Evolutionary conservation across 192 early-diverging fungal species (phyloP).

Genomic region (Coemansia sp.): DNA sequence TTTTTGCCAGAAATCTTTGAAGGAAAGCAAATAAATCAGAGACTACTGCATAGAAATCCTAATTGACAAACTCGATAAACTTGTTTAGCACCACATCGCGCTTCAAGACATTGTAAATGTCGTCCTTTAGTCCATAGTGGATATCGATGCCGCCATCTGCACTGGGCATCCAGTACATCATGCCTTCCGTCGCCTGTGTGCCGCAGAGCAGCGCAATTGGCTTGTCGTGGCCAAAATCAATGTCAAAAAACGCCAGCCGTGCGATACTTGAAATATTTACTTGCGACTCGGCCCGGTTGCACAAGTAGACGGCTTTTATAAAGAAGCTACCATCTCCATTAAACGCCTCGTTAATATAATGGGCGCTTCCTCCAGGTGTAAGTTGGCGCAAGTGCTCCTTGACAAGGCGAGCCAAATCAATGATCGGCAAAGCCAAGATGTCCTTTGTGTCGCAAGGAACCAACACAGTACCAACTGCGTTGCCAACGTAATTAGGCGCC

Average conservation of each 20-base stretch:
- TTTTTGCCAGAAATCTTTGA: not conserved
- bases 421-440: not conserved
- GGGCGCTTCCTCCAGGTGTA: not conserved
- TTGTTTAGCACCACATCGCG: not conserved
- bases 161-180: not conserved
- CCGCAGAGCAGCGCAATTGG: not conserved
- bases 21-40: not conserved
- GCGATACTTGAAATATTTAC: slow-evolving; percentile 29
- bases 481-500: slow-evolving; percentile 28
- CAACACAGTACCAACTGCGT: slow-evolving; percentile 20
- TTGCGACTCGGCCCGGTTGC: slow-evolving; percentile 5
- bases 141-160: not conserved
- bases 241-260: slow-evolving; percentile 18
- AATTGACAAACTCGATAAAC: not conserved
- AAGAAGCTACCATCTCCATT: not conserved
- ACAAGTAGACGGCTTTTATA: slow-evolving; percentile 9
- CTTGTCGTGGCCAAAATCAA: slow-evolving; percentile 30
- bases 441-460: slow-evolving; percentile 12
- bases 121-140: not conserved
- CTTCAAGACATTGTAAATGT: not conserved
- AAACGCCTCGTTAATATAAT: not conserved
- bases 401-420: not conserved
- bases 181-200: not conserved
- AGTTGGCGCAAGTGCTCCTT: not conserved
- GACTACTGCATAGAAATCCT: not conserved